Evolutionary conservation across 169 alveolate genomes (phyloP).

Genomic region (Plasmodium malariae): DNA sequence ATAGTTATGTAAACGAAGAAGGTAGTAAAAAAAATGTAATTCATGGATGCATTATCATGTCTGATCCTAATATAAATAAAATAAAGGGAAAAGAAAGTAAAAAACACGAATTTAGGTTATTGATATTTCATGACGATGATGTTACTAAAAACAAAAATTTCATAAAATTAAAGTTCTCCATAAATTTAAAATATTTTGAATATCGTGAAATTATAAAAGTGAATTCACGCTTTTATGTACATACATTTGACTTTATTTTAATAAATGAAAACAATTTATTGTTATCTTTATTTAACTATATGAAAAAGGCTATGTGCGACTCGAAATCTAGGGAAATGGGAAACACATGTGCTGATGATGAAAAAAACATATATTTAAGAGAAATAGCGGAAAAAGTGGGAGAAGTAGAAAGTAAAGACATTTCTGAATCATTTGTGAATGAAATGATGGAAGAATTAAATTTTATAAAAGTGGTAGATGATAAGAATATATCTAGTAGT

Average conservation of each 20-base stretch:
- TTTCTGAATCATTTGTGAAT: constrained; percentile 20
- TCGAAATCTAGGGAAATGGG: neutral
- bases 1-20: constrained; percentile 4
- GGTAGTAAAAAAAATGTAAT: neutral
- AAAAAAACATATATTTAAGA: neutral
- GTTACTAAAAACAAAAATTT: constrained; percentile 52
- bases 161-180: constrained; percentile 16
- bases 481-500: neutral
- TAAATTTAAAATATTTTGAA: constrained; percentile 45
- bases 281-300: constrained; percentile 28
- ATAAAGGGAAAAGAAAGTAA: constrained; percentile 41
- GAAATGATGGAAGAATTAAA: constrained; percentile 41
- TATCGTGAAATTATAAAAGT: constrained; percentile 43
- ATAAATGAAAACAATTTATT: constrained; percentile 55
- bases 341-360: neutral
- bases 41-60: constrained; percentile 35
- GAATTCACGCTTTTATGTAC: constrained; percentile 15
- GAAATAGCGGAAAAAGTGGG: neutral
- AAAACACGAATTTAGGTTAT: constrained; percentile 42
- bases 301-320: constrained; percentile 12
- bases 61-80: neutral
- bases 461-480: constrained; percentile 16
- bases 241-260: constrained; percentile 60
- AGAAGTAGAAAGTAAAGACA: neutral
- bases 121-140: constrained; percentile 45